Base-by-base conservation (phyloP, 1,284 basidiomycete genomes). In the Ustilago shanxiensis region DNA sequence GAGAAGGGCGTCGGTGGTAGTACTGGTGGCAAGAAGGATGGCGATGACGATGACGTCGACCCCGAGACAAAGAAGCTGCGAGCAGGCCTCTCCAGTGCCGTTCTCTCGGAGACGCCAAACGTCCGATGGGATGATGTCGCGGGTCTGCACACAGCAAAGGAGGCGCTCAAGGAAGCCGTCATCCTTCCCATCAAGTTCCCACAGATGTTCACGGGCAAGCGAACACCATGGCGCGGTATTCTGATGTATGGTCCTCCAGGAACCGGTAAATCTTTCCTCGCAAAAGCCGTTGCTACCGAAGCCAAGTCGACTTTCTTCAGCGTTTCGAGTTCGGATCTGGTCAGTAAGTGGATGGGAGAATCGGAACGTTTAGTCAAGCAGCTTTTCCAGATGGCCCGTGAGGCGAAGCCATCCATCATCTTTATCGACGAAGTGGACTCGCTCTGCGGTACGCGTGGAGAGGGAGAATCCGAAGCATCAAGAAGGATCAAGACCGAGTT, bases 321-420 rank as follows among this genome's bases (percentile, higher is more conserved):
- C 79, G 95, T 99, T 70, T 95, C 93, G 81, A 95, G 93, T 56
- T 93, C 92, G 86, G 97, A 99, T 85, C 89, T 99, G 60, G 97
- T 99, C 64, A 96, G 94, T 87, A 99, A 99, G 87, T 99, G 96
- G 96, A 97, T 98, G 89, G 96, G 96, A 78, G 96, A 99, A 87
- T 95, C 93, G 22, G 96, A 99, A 88, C 89, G 95, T 82, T 89
- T 98, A 72, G 96, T 99, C 57, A 96, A 95, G 87, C 95, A 98
- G 86, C 90, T 99, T 44, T 99, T 99, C 86, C 91, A 94, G 79
- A 93, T 99, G 90, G 97, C 96, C 1, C 91, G 96, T 70, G 96
- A 99, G 87, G 91, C 92, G 76, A 98, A 98, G 86, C 96, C 96
- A 2, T 91, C 95, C 4, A 99, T 99, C 87, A 98, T 99, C 86